phyloP scores from a whole-genome alignment of 1,139 yeast species.

The Scheffersomyces cryptocercus region DNA sequence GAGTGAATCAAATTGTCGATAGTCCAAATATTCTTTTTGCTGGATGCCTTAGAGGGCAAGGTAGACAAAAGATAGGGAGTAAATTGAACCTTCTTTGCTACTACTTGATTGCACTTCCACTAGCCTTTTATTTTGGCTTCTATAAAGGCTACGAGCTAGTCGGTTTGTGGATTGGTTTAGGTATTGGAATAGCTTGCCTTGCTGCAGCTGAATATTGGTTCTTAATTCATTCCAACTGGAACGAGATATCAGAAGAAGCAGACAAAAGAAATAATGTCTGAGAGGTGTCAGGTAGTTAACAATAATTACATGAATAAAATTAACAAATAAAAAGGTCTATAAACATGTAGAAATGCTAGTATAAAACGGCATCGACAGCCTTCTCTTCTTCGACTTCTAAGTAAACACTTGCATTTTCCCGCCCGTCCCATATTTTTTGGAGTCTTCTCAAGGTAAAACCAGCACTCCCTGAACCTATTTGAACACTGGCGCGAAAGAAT shows the following conservation, averaged over 20 bases:
- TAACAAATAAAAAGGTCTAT: no score
- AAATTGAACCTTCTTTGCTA: slow-evolving; percentile 54
- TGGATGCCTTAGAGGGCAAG: slow-evolving; percentile 62
- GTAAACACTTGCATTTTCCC: slow-evolving; percentile 16
- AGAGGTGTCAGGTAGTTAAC: no score
- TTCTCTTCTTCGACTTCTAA: slow-evolving; percentile 17
- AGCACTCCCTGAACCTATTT: slow-evolving; percentile 56
- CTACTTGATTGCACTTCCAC: slow-evolving; percentile 54
- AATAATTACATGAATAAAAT: no score
- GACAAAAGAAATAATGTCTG: no score
- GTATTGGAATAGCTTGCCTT: slow-evolving; percentile 53
- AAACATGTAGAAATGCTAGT: no score
- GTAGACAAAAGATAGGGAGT: slow-evolving; percentile 60
- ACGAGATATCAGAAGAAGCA: no score
- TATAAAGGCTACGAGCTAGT: slow-evolving; percentile 43
- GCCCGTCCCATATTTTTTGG: slow-evolving; percentile 42
- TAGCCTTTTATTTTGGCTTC: slow-evolving; percentile 49
- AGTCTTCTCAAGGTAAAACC: slow-evolving; percentile 45
- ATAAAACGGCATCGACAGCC: slow-evolving; percentile 22
- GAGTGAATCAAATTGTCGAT: slow-evolving; percentile 57
- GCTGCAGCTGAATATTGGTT: no score
- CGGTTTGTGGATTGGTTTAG: slow-evolving; percentile 65
- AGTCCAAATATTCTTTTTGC: slow-evolving; percentile 61
- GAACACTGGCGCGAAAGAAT: slow-evolving; percentile 37
- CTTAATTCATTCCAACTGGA: no score